Percentiles rank a stretch among this genome's conserved stretches.
These are phyloP conservation scores for Solanum medicagineum DNA, from an alignment of 257 asterid species.

Conservation along the genomic window DNA sequence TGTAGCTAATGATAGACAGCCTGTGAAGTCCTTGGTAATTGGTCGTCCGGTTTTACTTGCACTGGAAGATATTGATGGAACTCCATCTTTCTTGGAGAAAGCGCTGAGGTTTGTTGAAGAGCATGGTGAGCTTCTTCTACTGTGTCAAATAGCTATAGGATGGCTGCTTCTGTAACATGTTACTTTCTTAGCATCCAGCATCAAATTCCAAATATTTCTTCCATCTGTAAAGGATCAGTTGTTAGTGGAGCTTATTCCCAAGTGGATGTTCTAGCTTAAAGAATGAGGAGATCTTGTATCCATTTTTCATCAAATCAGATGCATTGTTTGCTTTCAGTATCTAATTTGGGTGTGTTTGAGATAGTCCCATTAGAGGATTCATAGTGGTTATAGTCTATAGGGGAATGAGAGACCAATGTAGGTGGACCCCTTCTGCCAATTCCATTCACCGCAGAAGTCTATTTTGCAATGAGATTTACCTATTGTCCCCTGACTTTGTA, in stretches of 20 bases:
- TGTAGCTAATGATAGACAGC: constrained; percentile 65
- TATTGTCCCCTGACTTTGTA: background rate
- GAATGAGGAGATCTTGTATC: background rate
- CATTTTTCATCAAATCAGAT: background rate
- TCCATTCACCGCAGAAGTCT: background rate
- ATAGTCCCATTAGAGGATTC: background rate
- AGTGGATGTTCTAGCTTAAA: background rate
- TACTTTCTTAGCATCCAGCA: background rate
- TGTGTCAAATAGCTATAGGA: background rate
- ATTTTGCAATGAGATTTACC: background rate
- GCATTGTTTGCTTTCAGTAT: background rate
- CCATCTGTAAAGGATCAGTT: background rate
- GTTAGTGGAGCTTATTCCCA: background rate
- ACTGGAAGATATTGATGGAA: constrained; percentile 92
- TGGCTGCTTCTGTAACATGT: background rate
- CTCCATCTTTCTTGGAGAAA: constrained; percentile 95
- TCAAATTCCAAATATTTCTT: background rate
- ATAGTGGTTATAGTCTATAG: background rate
- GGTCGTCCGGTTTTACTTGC: constrained; percentile 97
- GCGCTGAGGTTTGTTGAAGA: constrained; percentile 89
- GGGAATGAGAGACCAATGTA: background rate
- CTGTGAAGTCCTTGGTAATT: constrained; percentile 64
- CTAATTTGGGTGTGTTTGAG: background rate
- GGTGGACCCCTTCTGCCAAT: background rate
- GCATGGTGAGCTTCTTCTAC: constrained; percentile 46